phyloP scores from a whole-genome alignment of 495 filamentous ascomycete genomes.

The Cladorrhinum samala region DNA sequence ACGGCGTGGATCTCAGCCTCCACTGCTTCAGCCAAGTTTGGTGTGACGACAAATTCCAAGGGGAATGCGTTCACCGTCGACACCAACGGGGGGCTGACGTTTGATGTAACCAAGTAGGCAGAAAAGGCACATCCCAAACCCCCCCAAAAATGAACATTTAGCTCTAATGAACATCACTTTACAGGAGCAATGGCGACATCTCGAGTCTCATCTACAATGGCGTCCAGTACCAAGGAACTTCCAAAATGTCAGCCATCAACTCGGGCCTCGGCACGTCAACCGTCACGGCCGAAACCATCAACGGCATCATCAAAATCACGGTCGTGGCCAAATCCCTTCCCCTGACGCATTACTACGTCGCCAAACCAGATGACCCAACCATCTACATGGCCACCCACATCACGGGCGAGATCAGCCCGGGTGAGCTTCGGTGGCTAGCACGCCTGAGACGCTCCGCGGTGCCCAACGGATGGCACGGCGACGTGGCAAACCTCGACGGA shows the following conservation, averaged over 20 bases:
- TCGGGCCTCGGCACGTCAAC: constrained; percentile 50
- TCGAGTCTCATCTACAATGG: constrained; percentile 49
- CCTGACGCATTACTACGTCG: constrained; percentile 52
- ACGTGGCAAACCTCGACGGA: constrained; percentile 36
- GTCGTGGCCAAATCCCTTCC: constrained; percentile 41
- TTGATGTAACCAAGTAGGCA: no score
- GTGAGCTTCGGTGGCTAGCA: constrained; percentile 54
- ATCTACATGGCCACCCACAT: constrained; percentile 58
- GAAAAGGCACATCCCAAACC: no score
- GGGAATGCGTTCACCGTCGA: constrained; percentile 25
- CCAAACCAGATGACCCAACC: constrained; percentile 45
- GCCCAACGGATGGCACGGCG: constrained; percentile 46
- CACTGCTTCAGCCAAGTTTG: constrained; percentile 9
- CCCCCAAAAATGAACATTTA: no score
- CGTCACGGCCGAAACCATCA: constrained; percentile 40
- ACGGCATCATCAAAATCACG: constrained; percentile 47
- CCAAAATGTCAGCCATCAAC: constrained; percentile 48
- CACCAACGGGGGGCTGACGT: constrained; percentile 35
- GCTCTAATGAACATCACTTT: no score
- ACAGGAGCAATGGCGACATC: constrained; percentile 49
- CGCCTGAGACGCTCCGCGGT: constrained; percentile 44
- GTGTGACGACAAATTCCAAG: constrained; percentile 25
- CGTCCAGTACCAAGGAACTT: constrained; percentile 48
- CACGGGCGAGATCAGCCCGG: constrained; percentile 48
- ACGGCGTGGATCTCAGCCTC: not conserved